phyloP scores from a whole-genome alignment of 176 grass and related monocot genomes.

The Saccharum spontaneum region DNA sequence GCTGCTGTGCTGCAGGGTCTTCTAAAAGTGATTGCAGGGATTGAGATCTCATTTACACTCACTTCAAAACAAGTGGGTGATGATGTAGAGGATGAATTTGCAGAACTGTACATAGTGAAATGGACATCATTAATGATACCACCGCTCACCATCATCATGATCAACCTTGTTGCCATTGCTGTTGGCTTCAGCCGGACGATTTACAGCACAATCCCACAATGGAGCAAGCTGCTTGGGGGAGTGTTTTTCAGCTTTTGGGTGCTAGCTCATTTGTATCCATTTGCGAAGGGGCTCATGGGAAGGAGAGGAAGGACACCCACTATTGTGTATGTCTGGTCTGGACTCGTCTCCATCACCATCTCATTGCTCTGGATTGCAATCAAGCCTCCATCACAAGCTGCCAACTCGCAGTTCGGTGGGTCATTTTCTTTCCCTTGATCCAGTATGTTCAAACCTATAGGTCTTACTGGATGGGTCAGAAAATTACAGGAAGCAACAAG shows the following conservation, averaged over 20 bases:
- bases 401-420: conserved; percentile 73
- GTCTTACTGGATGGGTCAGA: conserved; percentile 16
- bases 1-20: conserved; percentile 89
- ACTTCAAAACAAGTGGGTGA: conserved; percentile 79
- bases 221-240: conserved; percentile 98
- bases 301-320: conserved; percentile 94
- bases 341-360: conserved; percentile 85
- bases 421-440: conserved; percentile 88
- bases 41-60: conserved; percentile 96
- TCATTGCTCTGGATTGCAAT: conserved; percentile 92
- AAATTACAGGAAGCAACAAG: conserved; percentile 2
- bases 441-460: conserved; percentile 29
- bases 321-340: conserved; percentile 94
- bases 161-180: conserved; percentile 92
- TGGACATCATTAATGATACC: conserved; percentile 98
- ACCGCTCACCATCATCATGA: conserved; percentile 90
- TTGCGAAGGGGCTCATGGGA: conserved; percentile 97
- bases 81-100: conserved; percentile 82
- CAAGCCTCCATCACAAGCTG: conserved; percentile 67
- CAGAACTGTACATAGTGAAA: conserved; percentile 81
- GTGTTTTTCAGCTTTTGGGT: conserved; percentile 99
- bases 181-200: conserved; percentile 90
- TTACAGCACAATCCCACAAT: conserved; percentile 92
- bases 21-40: conserved; percentile 89
- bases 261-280: conserved; percentile 92